These are phyloP conservation scores for Cryptosporidium viatorum DNA, from an alignment of 169 alveolate species.

Conservation along the genomic window DNA sequence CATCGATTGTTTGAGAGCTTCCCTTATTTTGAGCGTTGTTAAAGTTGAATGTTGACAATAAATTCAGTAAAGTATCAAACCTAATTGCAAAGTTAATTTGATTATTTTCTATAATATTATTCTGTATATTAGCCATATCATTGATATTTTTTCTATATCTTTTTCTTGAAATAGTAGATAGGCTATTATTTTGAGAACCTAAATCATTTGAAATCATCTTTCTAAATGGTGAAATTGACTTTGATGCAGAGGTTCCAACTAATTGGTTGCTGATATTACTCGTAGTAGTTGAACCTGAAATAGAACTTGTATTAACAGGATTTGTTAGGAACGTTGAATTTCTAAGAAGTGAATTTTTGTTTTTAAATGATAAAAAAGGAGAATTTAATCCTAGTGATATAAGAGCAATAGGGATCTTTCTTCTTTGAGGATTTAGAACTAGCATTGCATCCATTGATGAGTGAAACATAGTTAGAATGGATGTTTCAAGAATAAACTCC, in stretches of 20 bases:
- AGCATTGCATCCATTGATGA: constrained; percentile 62
- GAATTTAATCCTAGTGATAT: constrained; percentile 57
- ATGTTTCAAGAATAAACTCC: constrained; percentile 64
- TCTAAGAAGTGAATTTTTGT: constrained; percentile 7
- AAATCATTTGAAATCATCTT: not conserved
- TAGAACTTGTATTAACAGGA: not conserved
- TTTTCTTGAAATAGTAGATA: constrained; percentile 5
- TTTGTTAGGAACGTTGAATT: constrained; percentile 13
- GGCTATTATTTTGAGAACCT: not conserved
- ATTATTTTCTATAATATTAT: not conserved
- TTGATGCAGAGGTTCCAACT: not conserved
- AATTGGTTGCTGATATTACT: not conserved
- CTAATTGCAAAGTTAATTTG: constrained; percentile 54
- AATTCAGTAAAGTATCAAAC: constrained; percentile 41
- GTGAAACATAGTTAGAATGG: constrained; percentile 57
- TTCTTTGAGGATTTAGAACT: constrained; percentile 72
- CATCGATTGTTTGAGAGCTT: not conserved
- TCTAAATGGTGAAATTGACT: constrained; percentile 12
- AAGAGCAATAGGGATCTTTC: constrained; percentile 63
- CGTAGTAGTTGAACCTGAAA: not conserved
- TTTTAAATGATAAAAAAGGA: constrained; percentile 34
- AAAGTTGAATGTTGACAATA: constrained; percentile 34
- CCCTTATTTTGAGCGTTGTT: not conserved
- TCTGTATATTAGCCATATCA: not conserved
- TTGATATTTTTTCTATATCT: not conserved